Evolutionary conservation across 1,284 basidiomycete genomes (phyloP), one percentile per base, ranked within the genome.

Genomic region (Apiotrichum akiyoshidainum): DNA sequence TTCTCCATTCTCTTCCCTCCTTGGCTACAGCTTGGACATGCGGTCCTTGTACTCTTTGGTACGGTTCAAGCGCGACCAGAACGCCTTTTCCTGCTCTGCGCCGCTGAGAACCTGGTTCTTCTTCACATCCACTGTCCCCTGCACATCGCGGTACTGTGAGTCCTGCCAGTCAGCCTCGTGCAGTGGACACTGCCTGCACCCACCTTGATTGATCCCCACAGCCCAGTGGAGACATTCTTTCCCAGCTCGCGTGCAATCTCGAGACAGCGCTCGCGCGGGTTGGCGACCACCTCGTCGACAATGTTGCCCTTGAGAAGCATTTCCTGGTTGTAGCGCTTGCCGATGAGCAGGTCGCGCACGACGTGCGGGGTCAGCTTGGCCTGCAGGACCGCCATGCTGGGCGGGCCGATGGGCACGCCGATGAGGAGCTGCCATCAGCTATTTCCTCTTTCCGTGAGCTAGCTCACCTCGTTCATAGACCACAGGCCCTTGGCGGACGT

Each of bases 381-480:
- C 9, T 81, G 81, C 22, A 92, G 75, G 40, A 93, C 74, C 7
- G 83, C 81, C 2, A 85, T 81, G 65, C 92, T 85, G 0, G 86
- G 86, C 50, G 84, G 80, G 0, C 90, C 90, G 81, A 88, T 85
- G 0, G 84, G 81, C 14, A 90, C 87, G 48, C 89, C 90, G 68
- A 93, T 91, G 70, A 87, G 85, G 47, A 92, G 80, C 54, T 53
- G n/a, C 10, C 14, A 19, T 19, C 16, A 9, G 41, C 14, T 42
- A 19, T 19, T 16, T 7, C n/a, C 4, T n/a, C n/a, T n/a, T n/a
- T 4, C 7, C 41, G 5, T 4, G 2, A 39, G 11, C 37, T 21
- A 12, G 37, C 33, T 35, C 41, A 55, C 47, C 89, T 97, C 93
- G 72, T 95, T 96, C 91, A 96, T 94, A 73, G 85, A 90, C 57